Evolutionary conservation across 805 yeast genomes (phyloP), one percentile per base, ranked within the genome.

Genomic region (Yarrowia keelungensis): DNA sequence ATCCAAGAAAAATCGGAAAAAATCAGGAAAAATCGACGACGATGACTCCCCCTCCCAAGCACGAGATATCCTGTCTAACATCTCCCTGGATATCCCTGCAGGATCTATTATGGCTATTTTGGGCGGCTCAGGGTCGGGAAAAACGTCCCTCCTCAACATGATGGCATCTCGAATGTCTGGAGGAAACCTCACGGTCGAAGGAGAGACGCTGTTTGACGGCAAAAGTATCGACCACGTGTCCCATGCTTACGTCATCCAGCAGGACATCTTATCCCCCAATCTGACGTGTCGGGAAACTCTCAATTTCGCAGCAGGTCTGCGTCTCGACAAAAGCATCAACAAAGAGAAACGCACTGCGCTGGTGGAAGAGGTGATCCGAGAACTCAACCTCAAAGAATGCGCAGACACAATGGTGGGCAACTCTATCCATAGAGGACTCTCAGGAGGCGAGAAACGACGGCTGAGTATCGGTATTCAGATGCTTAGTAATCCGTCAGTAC

Each of bases 121-220:
- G 80, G 97, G 97, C 2, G 94, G 97, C 0, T 89, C 93, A 0
- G 97, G 97, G 0, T 86, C 92, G 3, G 97, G 97, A 3, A 91
- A 92, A 74, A 91, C 97, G 0, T 90, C 97, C 0, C 76, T 91
- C 53, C 79, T 91, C 26, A 91, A 91, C 74, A 85, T 73, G 35
- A 71, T 78, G 74, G 79, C 80, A 0, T 56, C 71, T 11, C 69
- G 79, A 7, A 75, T 78, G 75, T 67, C 72, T 14, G 74, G 53
- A 19, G 70, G 47, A 4, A 68, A 71, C n/a, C 68, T 78, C 26
- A 45, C 69, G 11, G 53, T 75, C 42, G 69, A 68, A 2, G 80
- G 80, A 8, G 19, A 59, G 5, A 73, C 78, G 35, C 43, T 69
- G 10, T 78, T 72, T 69, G 77, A 78, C 46, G 74, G 75, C 15